These are phyloP conservation scores for Eucalyptus sp. DNA, from an alignment of 345 rosid genomes.

Conservation along the genomic window DNA sequence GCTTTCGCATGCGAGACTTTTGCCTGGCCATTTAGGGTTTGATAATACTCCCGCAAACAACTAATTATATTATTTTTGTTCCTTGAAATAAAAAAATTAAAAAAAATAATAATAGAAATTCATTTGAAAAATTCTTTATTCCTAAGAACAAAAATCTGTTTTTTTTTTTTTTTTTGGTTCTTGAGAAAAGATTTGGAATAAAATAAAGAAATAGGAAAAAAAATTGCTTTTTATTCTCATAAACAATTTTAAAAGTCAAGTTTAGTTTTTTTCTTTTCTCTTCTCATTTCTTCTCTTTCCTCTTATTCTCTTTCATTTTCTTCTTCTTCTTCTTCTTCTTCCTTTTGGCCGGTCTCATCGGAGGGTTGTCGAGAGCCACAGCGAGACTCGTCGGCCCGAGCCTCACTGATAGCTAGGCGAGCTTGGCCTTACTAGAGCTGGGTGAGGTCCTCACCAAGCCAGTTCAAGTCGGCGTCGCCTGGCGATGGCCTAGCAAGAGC, in stretches of 20 bases:
- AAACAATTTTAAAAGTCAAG: accelerated
- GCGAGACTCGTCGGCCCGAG: accelerated
- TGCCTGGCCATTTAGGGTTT: neutral
- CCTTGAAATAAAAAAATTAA: accelerated
- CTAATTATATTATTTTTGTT: accelerated
- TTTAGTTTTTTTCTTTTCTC: accelerated
- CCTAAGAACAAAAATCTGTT: accelerated
- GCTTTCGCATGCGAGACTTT: accelerated
- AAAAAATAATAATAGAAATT: accelerated
- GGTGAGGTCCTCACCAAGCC: accelerated
- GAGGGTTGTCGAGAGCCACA: accelerated
- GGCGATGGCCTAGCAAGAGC: accelerated
- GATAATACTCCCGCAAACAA: accelerated
- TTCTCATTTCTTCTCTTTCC: too few relatives aligned
- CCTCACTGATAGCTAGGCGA: accelerated
- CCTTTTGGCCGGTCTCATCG: accelerated
- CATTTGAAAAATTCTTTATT: accelerated
- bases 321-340: too few relatives aligned
- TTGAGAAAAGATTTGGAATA: accelerated
- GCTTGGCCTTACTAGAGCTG: accelerated
- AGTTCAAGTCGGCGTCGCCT: accelerated
- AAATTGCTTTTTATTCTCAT: accelerated
- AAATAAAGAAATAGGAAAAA: accelerated
- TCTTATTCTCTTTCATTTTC: too few relatives aligned
- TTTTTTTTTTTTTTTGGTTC: too few relatives aligned